Base-by-base conservation (phyloP, 495 filamentous ascomycete species). In the Hyaloscypha bicolor region DNA sequence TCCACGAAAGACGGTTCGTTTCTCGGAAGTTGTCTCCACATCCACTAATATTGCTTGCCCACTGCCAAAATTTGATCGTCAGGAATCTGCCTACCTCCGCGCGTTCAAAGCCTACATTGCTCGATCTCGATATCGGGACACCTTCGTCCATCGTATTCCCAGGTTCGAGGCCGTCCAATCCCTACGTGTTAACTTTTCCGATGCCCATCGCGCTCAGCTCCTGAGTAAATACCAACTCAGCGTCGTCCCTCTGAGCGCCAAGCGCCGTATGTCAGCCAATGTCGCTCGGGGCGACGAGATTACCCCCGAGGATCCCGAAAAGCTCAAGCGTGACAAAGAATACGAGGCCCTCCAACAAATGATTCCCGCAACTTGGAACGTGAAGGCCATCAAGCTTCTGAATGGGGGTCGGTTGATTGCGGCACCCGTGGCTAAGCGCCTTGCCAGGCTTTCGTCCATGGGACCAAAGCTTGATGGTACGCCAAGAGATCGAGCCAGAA, bases 151-250 rank as follows among this genome's bases (percentile, higher is more conserved):
- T 74, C 89, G 91, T 4, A 87, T 91, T 67, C 86, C 91, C 33
- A 89, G 95, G 57, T 95, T 93, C 62, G 95, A 98, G 73, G 93
- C 94, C 21, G 79, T 97, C 14, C 93, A 97, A 74, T 86, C 94
- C 25, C 85, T 89, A 68, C 90, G 95, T 12, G 83, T 93, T 21
- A 86, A 83, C 25, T 79, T 91, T 69, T 80, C 82, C 45, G 82
- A 86, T 60, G 75, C 81, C 60, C 90, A 93, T 71, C 81, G 86
- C 67, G 87, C 90, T 74, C 88, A 91, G 72, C 83, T 97, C 32
- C 83, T 89, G 35, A 92, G 93, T 59, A 91, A 90, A 71, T 94
- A 90, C 74, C 87, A 93, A 75, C 75, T 87, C 29, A 84, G 80
- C 14, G 82, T 86, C 29, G 73, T 85, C 11, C 84, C 83, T 1